Evolutionary conservation across 169 alveolate genomes (phyloP).

Genomic region (Eimeria zaria): DNA sequence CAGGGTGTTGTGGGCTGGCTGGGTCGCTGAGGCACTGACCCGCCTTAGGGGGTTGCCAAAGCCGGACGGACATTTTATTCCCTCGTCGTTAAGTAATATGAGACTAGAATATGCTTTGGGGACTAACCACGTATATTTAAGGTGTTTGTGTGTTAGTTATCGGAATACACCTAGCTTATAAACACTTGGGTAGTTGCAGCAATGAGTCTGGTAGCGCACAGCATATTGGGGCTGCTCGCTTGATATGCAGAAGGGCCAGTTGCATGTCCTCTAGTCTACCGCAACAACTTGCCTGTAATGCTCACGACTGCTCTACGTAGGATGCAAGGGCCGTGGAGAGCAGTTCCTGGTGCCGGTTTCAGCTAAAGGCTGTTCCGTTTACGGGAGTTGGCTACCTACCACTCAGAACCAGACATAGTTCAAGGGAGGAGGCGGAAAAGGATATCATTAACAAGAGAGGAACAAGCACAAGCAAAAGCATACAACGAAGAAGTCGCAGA

Average conservation of each 20-base stretch:
- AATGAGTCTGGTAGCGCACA: too few relatives aligned
- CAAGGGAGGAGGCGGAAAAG: background rate
- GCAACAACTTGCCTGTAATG: background rate
- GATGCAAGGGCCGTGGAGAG: background rate
- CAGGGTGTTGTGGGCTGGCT: too few relatives aligned
- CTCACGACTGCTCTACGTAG: background rate
- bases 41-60: too few relatives aligned
- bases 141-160: too few relatives aligned
- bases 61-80: too few relatives aligned
- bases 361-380: background rate
- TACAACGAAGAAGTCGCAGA: background rate
- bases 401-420: background rate
- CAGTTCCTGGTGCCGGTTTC: background rate
- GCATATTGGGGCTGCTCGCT: constrained; percentile 25
- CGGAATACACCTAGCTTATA: too few relatives aligned
- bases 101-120: too few relatives aligned
- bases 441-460: background rate
- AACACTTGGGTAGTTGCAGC: too few relatives aligned
- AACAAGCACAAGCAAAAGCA: background rate
- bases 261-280: background rate
- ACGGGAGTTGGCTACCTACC: background rate
- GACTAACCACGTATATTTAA: too few relatives aligned
- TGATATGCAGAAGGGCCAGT: background rate
- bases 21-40: too few relatives aligned
- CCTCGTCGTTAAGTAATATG: too few relatives aligned